phyloP scores from a whole-genome alignment of 768 basidiomycete genomes.

The Agrocybe chaxingu region DNA sequence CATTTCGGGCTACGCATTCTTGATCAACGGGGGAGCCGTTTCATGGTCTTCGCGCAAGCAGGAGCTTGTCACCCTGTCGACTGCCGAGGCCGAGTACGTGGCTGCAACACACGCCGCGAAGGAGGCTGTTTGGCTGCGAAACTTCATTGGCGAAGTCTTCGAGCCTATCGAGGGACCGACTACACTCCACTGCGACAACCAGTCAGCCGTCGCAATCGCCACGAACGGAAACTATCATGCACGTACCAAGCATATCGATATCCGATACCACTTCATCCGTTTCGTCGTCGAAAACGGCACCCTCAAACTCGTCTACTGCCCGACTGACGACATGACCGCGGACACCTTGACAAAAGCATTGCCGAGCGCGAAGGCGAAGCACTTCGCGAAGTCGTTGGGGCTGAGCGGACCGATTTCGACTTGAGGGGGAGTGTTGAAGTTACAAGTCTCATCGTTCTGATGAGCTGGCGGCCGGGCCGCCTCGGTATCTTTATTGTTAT shows the following conservation, averaged over 20 bases:
- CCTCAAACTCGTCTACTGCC: conserved; percentile 18
- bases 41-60: conserved; percentile 29
- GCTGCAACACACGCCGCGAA: conserved; percentile 11
- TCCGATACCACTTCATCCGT: conserved; percentile 14
- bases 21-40: conserved; percentile 23
- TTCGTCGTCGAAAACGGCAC: conserved; percentile 12
- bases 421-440: conserved; percentile 21
- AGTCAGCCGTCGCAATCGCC: conserved; percentile 1
- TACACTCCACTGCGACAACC: not conserved
- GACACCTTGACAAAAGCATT: conserved; percentile 22
- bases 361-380: conserved; percentile 14
- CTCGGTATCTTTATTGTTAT: no score
- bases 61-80: conserved; percentile 20
- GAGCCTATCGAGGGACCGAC: not conserved
- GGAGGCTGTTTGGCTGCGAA: conserved; percentile 6
- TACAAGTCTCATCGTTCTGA: no score
- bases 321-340: conserved; percentile 17
- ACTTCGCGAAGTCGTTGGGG: conserved; percentile 13
- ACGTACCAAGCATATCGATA: not conserved
- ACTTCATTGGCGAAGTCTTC: conserved; percentile 1
- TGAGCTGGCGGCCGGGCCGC: no score
- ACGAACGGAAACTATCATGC: not conserved
- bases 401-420: not conserved
- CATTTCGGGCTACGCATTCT: conserved; percentile 15
- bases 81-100: conserved; percentile 14